phyloP scores from a whole-genome alignment of 257 asterid genomes.

The Linaria vulgaris region DNA sequence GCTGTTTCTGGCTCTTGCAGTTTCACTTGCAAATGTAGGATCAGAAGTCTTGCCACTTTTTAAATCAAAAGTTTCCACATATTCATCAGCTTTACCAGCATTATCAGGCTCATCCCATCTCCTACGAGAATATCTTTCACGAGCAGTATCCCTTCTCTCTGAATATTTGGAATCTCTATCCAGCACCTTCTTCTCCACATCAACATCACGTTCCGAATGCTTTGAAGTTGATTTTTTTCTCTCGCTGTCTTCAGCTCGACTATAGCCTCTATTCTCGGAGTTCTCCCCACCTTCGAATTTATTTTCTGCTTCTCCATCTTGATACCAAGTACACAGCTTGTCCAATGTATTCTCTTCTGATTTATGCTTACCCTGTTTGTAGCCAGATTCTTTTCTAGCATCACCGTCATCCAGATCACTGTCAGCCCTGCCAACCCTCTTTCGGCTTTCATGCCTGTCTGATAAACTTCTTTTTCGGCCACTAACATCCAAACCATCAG shows the following conservation, averaged over 20 bases:
- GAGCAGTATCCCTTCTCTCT: constrained; percentile 56
- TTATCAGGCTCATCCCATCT: constrained; percentile 78
- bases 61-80: constrained; percentile 41
- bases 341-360: constrained; percentile 73
- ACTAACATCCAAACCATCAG: constrained; percentile 59
- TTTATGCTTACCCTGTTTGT: constrained; percentile 63
- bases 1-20: constrained; percentile 48
- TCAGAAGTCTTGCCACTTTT: constrained; percentile 48
- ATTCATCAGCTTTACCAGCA: constrained; percentile 34
- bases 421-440: constrained; percentile 62
- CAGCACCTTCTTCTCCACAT: constrained; percentile 49
- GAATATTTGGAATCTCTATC: constrained; percentile 49
- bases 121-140: constrained; percentile 59
- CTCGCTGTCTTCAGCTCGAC: constrained; percentile 54
- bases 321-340: constrained; percentile 79
- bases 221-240: constrained; percentile 49
- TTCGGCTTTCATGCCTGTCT: constrained; percentile 73
- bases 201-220: constrained; percentile 44
- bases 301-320: constrained; percentile 75
- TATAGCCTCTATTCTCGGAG: constrained; percentile 51
- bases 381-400: constrained; percentile 53
- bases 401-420: constrained; percentile 76
- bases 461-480: constrained; percentile 56
- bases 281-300: constrained; percentile 54
- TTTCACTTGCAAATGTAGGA: constrained; percentile 41